Evolutionary conservation across 768 basidiomycete genomes (phyloP), one percentile per base, ranked within the genome.

Genomic region (Mycena rebaudengoi): DNA sequence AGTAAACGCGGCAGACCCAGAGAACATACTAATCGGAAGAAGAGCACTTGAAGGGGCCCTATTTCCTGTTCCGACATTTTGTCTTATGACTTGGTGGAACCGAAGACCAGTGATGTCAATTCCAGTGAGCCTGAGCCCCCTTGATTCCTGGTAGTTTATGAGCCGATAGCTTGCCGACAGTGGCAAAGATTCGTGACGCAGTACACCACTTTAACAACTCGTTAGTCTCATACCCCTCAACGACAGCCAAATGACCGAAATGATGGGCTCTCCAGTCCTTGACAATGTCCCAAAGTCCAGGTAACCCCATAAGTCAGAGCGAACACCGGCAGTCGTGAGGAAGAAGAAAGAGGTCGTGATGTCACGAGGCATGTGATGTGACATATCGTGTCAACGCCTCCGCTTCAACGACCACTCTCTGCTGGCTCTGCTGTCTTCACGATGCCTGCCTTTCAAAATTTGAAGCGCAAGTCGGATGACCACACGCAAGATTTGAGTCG

Each of bases 81-180:
- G n/a, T n/a, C n/a, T n/a, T n/a, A n/a, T 83, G 4, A 87, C 88
- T 64, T 94, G 92, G 62, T 89, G 91, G 70, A 91, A 91, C 91
- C 91, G 91, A 57, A 92, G 90, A 33, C 88, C 93, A 64, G 91
- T 91, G 40, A 91, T 86, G 8, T 90, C 91, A 56, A 92, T 79
- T 39, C 88, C 83, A 61, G 90, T 77, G 45, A 88, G 82, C 18
- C n/a, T n/a, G n/a, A n/a, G n/a, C n/a, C n/a, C n/a, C n/a, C n/a
- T n/a, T n/a, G n/a, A n/a, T n/a, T 87, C 85, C 69, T 86, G 79
- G 39, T 76, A 73, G 35, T 85, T 79, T n/a, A 86, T 76, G 33
- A 87, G 74, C 37, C 86, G 78, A 0, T n/a, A n/a, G n/a, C n/a
- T n/a, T n/a, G 84, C 83, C 5, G 85, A 3, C 12, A 6, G 20